Base-by-base conservation (phyloP, 306 rosid genomes). In the Astragalus membranaceus region DNA sequence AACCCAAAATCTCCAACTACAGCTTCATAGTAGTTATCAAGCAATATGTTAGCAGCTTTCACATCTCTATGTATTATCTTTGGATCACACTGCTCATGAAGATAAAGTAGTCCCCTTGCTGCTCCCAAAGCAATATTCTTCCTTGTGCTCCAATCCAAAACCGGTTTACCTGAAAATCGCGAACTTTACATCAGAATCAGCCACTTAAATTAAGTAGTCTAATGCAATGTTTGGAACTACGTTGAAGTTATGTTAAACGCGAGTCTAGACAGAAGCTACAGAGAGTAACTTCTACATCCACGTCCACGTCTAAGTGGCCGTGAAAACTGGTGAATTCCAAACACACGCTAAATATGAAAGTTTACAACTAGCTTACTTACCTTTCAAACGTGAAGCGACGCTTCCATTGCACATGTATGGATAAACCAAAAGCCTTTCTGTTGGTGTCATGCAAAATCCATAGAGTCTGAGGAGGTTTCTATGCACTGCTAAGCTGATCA, bases 381-480 rank as follows among this genome's bases (percentile, higher is more conserved):
- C 86, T 48, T 82, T 82, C 56, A 82, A 80, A 33, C 86, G 83
- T 0, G 83, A 82, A 41, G 86, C 83, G 6, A 82, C 86, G 15
- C 86, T 82, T 44, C 86, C 86, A 55, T 82, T 82, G 30, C 83
- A 79, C 86, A 82, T 82, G 76, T 66, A 82, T 16, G 86, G 86
- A 67, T 82, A 82, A 61, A 82, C 81, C 4, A 82, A 54, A 23
- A 82, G 86, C 67, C 86, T 75, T 71, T 82, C 86, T 6, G 81
- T 29, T 20, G 81, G 64, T 52, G 86, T 79, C 81, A 82, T 75
- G 6, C 86, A 82, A 61, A 82, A 82, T 15, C 86, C 86, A 48
- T 82, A 82, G 5, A 82, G 79, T 62, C 76, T 75, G 56, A 82
- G 86, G 54, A 82, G 83, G 68, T 82, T 75, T 47, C 86, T 54